Evolutionary conservation across 257 asterid species (phyloP).

Genomic region (Solanum sitiens): DNA sequence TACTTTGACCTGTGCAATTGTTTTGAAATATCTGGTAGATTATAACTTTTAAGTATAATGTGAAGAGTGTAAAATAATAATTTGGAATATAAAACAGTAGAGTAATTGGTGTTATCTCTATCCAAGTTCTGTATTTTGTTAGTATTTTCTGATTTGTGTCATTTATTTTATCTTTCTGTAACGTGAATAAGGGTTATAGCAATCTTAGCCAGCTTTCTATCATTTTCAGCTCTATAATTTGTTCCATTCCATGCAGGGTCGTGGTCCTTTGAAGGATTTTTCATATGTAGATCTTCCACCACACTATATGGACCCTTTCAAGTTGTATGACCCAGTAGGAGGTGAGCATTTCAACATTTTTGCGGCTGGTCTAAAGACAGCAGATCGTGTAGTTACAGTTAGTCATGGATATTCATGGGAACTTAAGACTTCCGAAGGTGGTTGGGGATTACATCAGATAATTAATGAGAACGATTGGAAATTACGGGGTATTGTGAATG

Average conservation of each 20-base stretch:
- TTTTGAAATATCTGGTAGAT: neutral
- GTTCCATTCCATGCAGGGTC: conserved; percentile 47
- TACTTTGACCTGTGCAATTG: neutral
- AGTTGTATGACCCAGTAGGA: conserved; percentile 75
- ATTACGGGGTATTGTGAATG: conserved; percentile 76
- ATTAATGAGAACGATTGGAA: conserved; percentile 79
- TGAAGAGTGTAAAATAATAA: neutral
- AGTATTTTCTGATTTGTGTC: neutral
- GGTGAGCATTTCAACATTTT: conserved; percentile 93
- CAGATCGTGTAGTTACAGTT: conserved; percentile 82
- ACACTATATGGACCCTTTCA: conserved; percentile 59
- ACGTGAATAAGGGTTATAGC: neutral
- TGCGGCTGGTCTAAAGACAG: conserved; percentile 85
- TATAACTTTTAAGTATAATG: neutral
- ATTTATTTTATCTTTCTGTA: neutral
- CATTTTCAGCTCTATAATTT: neutral
- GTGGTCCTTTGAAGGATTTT: conserved; percentile 82
- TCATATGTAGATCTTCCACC: conserved; percentile 57
- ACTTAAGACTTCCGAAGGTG: conserved; percentile 79
- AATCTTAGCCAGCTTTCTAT: neutral
- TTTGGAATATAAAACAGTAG: neutral
- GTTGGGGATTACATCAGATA: conserved; percentile 88
- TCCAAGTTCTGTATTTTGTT: neutral
- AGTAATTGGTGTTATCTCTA: neutral
- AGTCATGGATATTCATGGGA: conserved; percentile 92